Base-by-base conservation (phyloP, 2,329 filamentous ascomycete species). In the Beauveria pseudobassiana region DNA sequence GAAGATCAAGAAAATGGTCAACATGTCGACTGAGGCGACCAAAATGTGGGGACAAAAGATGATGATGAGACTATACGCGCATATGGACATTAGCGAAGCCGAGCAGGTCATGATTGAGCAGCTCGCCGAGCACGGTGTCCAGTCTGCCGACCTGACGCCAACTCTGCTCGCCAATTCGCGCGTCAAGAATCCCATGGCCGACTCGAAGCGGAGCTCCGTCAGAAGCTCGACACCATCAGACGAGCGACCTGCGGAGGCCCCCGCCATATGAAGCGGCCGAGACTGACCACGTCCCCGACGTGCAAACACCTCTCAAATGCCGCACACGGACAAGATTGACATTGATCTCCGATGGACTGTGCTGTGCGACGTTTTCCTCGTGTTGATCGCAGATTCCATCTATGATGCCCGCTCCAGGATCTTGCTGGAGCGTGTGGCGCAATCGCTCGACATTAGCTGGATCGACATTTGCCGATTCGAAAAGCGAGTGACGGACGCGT, bases 91-190 rank as follows among this genome's bases (percentile, higher is more conserved):
- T 69, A 92, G 87, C 70, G 80, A 88, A 24, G 87, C 85, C 16
- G 95, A 99, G 75, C 95, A 99, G 78, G 81, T 99, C 73, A 99
- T 99, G 95, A 97, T 99, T 67, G 95, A 99, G 76, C 95, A 99
- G 74, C 80, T 99, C 63, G 88, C 90, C 14, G 90, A 95, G 62
- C 95, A 99, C 75, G 95, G 93, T 5, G 92, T 99, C 7, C 81
- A 91, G 64, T 88, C 95, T 0, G 79, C 80, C 50, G 95, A 99
- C 72, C 79, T 99, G 62, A 93, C 91, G 0, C 88, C 90, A 0
- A 85, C 90, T 0, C 80, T 99, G 50, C 96, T 96, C 87, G 87
- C 91, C 65, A 99, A 98, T 74, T 86, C 95, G 14, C 84, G 92
- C 57, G 93, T 99, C 40, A 91, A 91, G 70, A 99, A 99, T 69